Evolutionary conservation across 202 grass and related monocot genomes (phyloP).

Genomic region (Zoysia matrella): DNA sequence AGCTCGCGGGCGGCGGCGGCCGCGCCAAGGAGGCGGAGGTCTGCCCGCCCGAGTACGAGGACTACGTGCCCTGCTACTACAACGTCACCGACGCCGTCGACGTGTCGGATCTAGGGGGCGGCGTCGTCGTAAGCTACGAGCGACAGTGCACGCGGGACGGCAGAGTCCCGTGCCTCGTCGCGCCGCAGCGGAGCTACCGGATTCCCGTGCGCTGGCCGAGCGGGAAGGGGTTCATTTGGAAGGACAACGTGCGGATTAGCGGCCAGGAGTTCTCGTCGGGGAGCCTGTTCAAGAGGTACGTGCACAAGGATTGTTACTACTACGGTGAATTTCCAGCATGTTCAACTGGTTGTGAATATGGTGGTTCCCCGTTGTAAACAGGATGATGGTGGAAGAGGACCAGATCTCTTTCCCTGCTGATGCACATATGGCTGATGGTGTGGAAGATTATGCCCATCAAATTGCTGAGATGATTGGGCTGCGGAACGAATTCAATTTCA

Average conservation of each 20-base stretch:
- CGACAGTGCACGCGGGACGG: conserved; percentile 68
- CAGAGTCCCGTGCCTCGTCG: conserved; percentile 62
- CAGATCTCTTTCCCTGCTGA: conserved; percentile 93
- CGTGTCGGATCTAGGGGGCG: conserved; percentile 67
- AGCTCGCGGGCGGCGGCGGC: conserved; percentile 73
- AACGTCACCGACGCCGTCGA: conserved; percentile 86
- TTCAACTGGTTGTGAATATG: conserved; percentile 28
- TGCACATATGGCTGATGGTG: conserved; percentile 86
- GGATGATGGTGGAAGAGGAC: conserved; percentile 99
- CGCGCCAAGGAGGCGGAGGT: conserved; percentile 73
- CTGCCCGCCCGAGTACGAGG: conserved; percentile 72
- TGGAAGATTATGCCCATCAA: conserved; percentile 96
- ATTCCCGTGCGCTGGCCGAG: conserved; percentile 92
- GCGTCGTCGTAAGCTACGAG: conserved; percentile 67
- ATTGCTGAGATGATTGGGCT: conserved; percentile 99
- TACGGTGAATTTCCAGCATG: conserved; percentile 27
- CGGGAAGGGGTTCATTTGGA: conserved; percentile 96
- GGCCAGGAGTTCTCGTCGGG: conserved; percentile 97
- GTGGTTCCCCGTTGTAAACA: conserved; percentile 42
- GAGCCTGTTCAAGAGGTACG: conserved; percentile 92
- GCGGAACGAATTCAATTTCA: conserved; percentile 94
- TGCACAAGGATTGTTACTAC: not conserved
- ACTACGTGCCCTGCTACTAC: conserved; percentile 93
- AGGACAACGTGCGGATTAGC: conserved; percentile 97
- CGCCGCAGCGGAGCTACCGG: conserved; percentile 76